These are phyloP conservation scores for Yarrowia phangngaensis DNA, from an alignment of 805 yeast genomes.

Conservation along the genomic window DNA sequence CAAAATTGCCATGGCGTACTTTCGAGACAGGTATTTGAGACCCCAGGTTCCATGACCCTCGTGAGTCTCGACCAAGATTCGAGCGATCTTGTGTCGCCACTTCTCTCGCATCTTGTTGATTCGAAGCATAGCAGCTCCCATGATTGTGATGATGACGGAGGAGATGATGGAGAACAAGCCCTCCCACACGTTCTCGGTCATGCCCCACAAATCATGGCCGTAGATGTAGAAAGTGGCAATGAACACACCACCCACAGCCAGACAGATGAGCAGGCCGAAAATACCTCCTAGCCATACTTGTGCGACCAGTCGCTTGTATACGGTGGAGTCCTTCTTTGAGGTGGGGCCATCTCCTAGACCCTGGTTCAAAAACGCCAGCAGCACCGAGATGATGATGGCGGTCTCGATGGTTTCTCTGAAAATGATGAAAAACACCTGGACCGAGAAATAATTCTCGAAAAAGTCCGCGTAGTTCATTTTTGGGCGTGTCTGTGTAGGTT, in stretches of 20 bases:
- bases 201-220: slow-evolving; percentile 82
- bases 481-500: too few species aligned
- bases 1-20: slow-evolving; percentile 82
- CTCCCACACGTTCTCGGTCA: slow-evolving; percentile 87
- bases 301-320: slow-evolving; percentile 52
- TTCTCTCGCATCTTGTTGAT: slow-evolving; percentile 80
- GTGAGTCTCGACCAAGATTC: slow-evolving; percentile 37
- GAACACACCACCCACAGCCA: slow-evolving; percentile 68
- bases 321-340: slow-evolving; percentile 33
- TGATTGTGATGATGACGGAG: slow-evolving; percentile 73
- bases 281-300: slow-evolving; percentile 85
- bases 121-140: slow-evolving; percentile 95
- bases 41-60: slow-evolving; percentile 48
- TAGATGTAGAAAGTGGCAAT: slow-evolving; percentile 66
- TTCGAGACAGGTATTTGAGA: slow-evolving; percentile 34
- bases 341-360: slow-evolving; percentile 48
- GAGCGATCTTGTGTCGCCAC: slow-evolving; percentile 64
- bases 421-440: slow-evolving; percentile 73
- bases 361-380: slow-evolving; percentile 84
- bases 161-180: slow-evolving; percentile 77
- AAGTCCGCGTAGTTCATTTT: slow-evolving; percentile 25
- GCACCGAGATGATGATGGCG: slow-evolving; percentile 78
- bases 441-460: slow-evolving; percentile 43
- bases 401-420: slow-evolving; percentile 94
- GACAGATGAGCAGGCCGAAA: slow-evolving; percentile 64